Percentiles rank a stretch among this genome's conserved stretches.
Conservation (phyloP, 306 rosid species). For the Acacia confusa region DNA sequence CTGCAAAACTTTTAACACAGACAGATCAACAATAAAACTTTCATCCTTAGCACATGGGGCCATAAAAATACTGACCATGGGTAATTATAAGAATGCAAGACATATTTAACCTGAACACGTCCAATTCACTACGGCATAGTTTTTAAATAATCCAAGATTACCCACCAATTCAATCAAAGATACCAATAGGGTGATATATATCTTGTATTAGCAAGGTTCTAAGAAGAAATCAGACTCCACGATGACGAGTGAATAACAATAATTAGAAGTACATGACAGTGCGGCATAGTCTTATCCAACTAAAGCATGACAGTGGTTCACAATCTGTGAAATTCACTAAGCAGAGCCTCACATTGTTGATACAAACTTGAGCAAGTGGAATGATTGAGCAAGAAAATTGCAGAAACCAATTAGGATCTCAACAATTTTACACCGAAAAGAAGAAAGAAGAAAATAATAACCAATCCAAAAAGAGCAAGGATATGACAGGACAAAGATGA, state of each 20-base stretch:
- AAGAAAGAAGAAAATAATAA: neutral
- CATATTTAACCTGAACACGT: neutral
- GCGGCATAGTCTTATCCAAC: constrained; percentile 6
- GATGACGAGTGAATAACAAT: constrained; percentile 1
- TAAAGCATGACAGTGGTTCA: constrained; percentile 39
- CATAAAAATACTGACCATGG: neutral
- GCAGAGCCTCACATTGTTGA: constrained; percentile 56
- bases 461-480: neutral
- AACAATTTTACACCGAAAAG: neutral
- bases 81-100: neutral
- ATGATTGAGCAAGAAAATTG: constrained; percentile 34
- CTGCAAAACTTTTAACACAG: neutral
- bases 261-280: constrained; percentile 3
- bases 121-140: neutral
- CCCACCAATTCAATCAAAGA: constrained; percentile 70
- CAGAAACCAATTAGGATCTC: constrained; percentile 9
- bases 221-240: constrained; percentile 10
- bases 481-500: neutral
- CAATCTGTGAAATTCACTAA: constrained; percentile 55
- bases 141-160: constrained; percentile 11
- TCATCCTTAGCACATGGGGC: neutral
- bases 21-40: neutral
- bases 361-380: constrained; percentile 58
- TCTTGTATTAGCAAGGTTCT: constrained; percentile 46
- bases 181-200: neutral